phyloP scores from a whole-genome alignment of 352 stramenopile species.

The Thalassiosira ordinaria region DNA sequence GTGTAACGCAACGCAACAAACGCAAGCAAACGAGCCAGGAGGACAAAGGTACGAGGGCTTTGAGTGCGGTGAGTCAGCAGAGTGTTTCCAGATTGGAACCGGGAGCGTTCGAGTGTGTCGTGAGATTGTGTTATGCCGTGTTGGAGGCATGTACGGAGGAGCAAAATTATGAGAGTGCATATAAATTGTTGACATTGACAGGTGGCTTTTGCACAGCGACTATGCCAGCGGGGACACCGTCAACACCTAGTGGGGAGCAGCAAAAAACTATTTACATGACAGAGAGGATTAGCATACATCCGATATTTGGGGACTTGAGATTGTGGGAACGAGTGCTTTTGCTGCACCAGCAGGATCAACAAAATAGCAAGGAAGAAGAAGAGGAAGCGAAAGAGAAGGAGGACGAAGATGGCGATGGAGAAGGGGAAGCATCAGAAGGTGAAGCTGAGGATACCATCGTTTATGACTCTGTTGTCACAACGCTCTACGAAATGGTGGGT shows the following conservation, averaged over 20 bases:
- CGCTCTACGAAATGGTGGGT: slow-evolving; percentile 86
- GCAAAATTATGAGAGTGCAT: slow-evolving; percentile 80
- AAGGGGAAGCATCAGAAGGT: slow-evolving; percentile 32
- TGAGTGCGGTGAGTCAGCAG: slow-evolving; percentile 25
- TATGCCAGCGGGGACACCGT: background rate
- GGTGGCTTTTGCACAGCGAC: slow-evolving; percentile 77
- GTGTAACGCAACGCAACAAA: slow-evolving; percentile 45
- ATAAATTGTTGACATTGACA: slow-evolving; percentile 76
- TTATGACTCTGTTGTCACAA: slow-evolving; percentile 80
- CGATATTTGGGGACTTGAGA: slow-evolving; percentile 80
- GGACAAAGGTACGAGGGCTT: slow-evolving; percentile 30
- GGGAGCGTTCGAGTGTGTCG: slow-evolving; percentile 77
- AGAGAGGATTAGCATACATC: slow-evolving; percentile 74
- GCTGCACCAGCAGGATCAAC: slow-evolving; percentile 72
- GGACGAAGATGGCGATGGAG: slow-evolving; percentile 14
- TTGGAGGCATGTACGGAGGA: slow-evolving; percentile 81
- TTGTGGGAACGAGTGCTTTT: slow-evolving; percentile 79
- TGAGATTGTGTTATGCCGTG: slow-evolving; percentile 79
- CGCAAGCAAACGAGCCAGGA: background rate
- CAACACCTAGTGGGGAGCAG: slow-evolving; percentile 10
- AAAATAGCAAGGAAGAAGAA: slow-evolving; percentile 49
- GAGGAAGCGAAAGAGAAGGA: slow-evolving; percentile 36
- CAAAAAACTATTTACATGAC: slow-evolving; percentile 78
- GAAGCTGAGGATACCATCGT: slow-evolving; percentile 53
- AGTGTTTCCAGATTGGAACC: slow-evolving; percentile 67